A percentile compares a stretch with the other conserved stretches of the same genome.
Conservation (phyloP, 257 asterid genomes). For the Solanum pinnatisectum region DNA sequence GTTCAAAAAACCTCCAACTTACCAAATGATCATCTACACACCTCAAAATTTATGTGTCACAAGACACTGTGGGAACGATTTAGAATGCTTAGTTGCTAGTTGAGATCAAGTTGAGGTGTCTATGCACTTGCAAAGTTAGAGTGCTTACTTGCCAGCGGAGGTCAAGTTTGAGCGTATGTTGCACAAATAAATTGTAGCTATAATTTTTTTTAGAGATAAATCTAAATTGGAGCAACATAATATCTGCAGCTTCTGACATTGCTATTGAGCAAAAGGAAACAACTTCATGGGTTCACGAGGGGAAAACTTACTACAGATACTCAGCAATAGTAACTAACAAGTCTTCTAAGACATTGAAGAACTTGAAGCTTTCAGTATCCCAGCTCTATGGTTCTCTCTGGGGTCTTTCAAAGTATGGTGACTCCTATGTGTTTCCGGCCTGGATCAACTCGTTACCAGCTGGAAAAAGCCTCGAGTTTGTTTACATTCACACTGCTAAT, state of each 20-base stretch:
- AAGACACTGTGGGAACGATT: neutral
- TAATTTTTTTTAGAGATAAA: neutral
- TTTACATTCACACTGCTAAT: constrained; percentile 32
- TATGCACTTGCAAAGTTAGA: neutral
- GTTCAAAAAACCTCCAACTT: neutral
- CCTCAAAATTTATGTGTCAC: neutral
- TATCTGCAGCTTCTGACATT: constrained; percentile 36
- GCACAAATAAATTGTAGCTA: neutral
- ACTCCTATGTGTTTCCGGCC: constrained; percentile 26
- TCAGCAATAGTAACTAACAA: constrained; percentile 26
- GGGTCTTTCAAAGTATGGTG: constrained; percentile 39
- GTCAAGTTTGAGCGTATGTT: neutral
- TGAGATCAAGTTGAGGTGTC: neutral
- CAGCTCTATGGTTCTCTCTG: constrained; percentile 47
- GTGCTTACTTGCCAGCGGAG: neutral
- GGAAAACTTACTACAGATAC: constrained; percentile 9
- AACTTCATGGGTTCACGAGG: constrained; percentile 43
- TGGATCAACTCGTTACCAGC: constrained; percentile 30
- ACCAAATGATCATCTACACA: neutral
- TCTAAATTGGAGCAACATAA: neutral
- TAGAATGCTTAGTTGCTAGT: neutral
- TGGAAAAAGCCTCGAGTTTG: constrained; percentile 44
- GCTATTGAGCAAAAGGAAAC: constrained; percentile 46
- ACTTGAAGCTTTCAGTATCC: constrained; percentile 28
- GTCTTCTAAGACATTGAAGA: constrained; percentile 28